phyloP scores from a whole-genome alignment of 495 filamentous ascomycete species.

The Aspergillus sclerotioniger region DNA sequence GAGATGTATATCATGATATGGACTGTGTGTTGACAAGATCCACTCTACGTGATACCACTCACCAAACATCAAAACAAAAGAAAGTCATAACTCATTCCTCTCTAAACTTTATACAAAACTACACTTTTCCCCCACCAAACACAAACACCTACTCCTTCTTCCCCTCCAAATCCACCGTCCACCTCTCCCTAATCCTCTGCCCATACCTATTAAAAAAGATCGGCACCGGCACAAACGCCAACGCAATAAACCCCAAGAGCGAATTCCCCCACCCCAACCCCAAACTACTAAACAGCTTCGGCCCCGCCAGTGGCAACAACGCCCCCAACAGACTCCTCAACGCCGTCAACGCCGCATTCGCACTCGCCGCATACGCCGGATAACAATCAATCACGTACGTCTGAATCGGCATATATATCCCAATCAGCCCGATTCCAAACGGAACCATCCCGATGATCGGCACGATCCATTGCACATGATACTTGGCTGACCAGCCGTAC shows the following conservation, averaged over 20 bases:
- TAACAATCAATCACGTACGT: slow-evolving; percentile 39
- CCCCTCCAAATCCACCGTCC: slow-evolving; percentile 23
- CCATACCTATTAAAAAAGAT: slow-evolving; percentile 34
- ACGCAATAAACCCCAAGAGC: slow-evolving; percentile 60
- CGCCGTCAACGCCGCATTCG: slow-evolving; percentile 55
- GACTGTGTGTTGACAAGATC: no score
- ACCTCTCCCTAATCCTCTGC: slow-evolving; percentile 28
- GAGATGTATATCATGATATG: no score
- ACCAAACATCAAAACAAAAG: no score
- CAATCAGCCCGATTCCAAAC: slow-evolving; percentile 27
- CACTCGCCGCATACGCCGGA: slow-evolving; percentile 51
- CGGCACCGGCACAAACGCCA: slow-evolving; percentile 46
- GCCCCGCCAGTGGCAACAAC: slow-evolving; percentile 61
- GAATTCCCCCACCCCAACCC: slow-evolving; percentile 68
- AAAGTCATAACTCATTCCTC: neutral
- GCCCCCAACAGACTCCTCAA: slow-evolving; percentile 59
- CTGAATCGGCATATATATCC: slow-evolving; percentile 29
- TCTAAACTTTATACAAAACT: neutral
- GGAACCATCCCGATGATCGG: slow-evolving; percentile 33
- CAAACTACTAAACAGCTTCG: slow-evolving; percentile 57
- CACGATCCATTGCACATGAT: slow-evolving; percentile 33
- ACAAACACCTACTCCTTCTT: neutral
- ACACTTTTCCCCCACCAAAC: neutral
- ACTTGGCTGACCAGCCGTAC: slow-evolving; percentile 32
- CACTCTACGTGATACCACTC: no score